A percentile compares a stretch with the other conserved stretches of the same genome.
Conservation (phyloP, 345 rosid genomes). For the Citrus sinensis region DNA sequence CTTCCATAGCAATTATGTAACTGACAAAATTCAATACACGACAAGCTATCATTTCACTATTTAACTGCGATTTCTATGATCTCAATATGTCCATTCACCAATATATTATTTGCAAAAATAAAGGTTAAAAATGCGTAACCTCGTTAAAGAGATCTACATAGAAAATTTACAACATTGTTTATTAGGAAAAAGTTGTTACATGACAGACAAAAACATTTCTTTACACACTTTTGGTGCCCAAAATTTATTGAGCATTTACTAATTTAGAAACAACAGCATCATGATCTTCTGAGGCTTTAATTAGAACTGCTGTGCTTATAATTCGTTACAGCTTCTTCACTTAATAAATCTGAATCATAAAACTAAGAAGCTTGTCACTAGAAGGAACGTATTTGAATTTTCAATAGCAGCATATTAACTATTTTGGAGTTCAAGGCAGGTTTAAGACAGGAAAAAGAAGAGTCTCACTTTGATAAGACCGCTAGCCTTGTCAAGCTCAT, state of each 20-base stretch:
- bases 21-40: background rate
- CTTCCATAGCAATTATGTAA: background rate
- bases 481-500: conserved; percentile 84
- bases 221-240: background rate
- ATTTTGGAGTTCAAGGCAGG: background rate
- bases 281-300: background rate
- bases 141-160: background rate
- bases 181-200: background rate
- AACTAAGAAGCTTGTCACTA: background rate
- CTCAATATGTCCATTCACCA: background rate
- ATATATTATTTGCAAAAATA: background rate
- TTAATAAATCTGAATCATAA: background rate
- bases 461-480: conserved; percentile 84
- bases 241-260: background rate
- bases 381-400: background rate
- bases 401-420: background rate
- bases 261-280: background rate
- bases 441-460: background rate
- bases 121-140: background rate
- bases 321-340: background rate
- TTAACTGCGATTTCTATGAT: background rate
- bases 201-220: background rate
- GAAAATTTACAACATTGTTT: background rate
- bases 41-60: background rate
- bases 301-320: background rate